Evolutionary conservation across 768 basidiomycete genomes (phyloP), one percentile per base, ranked within the genome.

Genomic region (Chalciporus pseudorubinellus): DNA sequence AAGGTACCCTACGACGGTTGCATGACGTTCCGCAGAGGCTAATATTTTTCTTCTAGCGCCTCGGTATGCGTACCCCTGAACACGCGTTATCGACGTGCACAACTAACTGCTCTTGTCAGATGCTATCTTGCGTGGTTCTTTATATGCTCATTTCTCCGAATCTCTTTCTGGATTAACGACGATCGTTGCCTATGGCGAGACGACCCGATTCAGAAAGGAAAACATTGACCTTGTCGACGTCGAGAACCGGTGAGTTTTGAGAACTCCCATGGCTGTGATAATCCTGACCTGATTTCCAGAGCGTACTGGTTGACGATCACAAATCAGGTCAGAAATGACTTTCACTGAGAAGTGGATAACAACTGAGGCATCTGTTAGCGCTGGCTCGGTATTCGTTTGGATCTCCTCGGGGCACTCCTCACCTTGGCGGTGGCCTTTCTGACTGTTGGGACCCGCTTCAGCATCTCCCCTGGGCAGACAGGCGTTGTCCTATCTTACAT

Each of bases 111-210:
- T 12, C 19, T 21, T 34, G 29, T 21, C 55, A 82, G 92, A 95
- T 72, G 84, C 91, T 21, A 77, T 95, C n/a, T 68, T 97, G 24
- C 83, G 93, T 21, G 89, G 89, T 0, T 85, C 87, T 0, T 70
- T 98, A 16, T 97, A 97, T 65, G 85, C 92, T 1, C 92, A 95
- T 63, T 97, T 97, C 70, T 90, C 91, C 3, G 94, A 97, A 72
- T 89, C 87, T 24, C 74, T 97, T 11, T 85, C 87, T 11, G 95
- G 95, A 16, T 69, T 95, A 34, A 79, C 89, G 1, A 94, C 92
- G 8, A 93, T 95, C 45, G 83, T 92, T 24, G 92, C 92, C 0
- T 97, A 95, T 53, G 85, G 86, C 11, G 94, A 91, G 64, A 66
- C 78, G 3, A 75, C 83, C 3, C 79, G 93, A 13, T 98, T 97